Conservation (phyloP, 176 grass and related monocot species). For the Hsuehochloa calcarea region DNA sequence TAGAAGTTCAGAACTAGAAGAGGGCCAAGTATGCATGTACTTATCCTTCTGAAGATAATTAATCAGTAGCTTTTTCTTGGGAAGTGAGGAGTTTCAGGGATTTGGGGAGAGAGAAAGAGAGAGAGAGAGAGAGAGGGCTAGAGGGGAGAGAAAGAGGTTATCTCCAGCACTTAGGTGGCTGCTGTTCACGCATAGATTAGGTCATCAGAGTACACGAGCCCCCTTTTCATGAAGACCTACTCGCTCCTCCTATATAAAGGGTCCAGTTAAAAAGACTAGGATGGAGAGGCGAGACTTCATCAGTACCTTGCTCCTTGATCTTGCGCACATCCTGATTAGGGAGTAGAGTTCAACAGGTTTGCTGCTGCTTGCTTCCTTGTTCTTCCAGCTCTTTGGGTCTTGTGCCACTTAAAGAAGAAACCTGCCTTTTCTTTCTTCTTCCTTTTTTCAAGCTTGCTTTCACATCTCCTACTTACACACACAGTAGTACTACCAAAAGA, state of each 20-base stretch:
- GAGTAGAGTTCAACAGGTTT: slow-evolving; percentile 18
- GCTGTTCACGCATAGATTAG: slow-evolving; percentile 68
- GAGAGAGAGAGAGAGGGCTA: neutral
- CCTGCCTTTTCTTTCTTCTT: slow-evolving; percentile 15
- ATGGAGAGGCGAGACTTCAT: neutral
- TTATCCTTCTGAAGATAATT: slow-evolving; percentile 25
- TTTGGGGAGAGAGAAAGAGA: neutral
- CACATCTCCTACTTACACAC: slow-evolving; percentile 15
- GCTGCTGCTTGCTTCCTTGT: slow-evolving; percentile 31
- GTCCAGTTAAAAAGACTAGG: slow-evolving; percentile 15
- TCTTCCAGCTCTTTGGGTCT: slow-evolving; percentile 6
- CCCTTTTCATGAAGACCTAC: slow-evolving; percentile 25
- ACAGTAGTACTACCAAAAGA: neutral
- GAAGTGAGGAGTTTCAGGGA: slow-evolving; percentile 4
- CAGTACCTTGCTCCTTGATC: slow-evolving; percentile 23
- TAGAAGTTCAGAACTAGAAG: neutral
- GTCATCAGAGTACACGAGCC: slow-evolving; percentile 29
- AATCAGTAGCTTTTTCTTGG: slow-evolving; percentile 4
- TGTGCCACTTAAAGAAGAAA: slow-evolving; percentile 20
- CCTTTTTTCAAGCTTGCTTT: slow-evolving; percentile 34
- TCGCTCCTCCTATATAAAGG: slow-evolving; percentile 32
- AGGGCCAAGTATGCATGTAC: neutral
- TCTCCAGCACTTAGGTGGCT: neutral
- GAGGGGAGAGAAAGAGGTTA: neutral
- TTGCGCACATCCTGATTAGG: slow-evolving; percentile 5